Evolutionary conservation across 768 basidiomycete genomes (phyloP).

Genomic region (Lactarius hatsudake): DNA sequence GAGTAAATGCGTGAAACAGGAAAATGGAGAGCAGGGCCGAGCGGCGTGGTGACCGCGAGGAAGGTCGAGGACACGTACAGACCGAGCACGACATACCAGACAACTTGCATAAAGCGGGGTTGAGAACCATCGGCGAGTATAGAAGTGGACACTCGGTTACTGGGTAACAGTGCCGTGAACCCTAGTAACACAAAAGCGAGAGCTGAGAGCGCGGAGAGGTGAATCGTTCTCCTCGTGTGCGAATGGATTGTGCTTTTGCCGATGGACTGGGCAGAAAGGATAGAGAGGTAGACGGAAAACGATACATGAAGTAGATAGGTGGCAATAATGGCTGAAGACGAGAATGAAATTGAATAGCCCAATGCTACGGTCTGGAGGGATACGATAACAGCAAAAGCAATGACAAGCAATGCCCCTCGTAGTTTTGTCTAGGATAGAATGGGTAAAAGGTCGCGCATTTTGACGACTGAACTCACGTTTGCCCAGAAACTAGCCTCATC

Average conservation of each 20-base stretch:
- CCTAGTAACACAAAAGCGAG: slow-evolving; percentile 48
- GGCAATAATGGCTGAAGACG: slow-evolving; percentile 33
- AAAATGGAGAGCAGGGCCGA: slow-evolving; percentile 73
- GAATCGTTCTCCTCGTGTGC: slow-evolving; percentile 45
- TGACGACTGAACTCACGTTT: slow-evolving; percentile 38
- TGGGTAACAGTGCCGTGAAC: slow-evolving; percentile 56
- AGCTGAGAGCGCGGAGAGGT: slow-evolving; percentile 57
- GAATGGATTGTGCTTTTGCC: slow-evolving; percentile 39
- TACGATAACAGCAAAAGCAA: slow-evolving; percentile 46
- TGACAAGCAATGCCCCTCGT: slow-evolving; percentile 33
- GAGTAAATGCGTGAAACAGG: slow-evolving; percentile 74
- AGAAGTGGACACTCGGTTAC: slow-evolving; percentile 35
- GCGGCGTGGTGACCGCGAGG: slow-evolving; percentile 52
- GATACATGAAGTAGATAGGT: slow-evolving; percentile 45
- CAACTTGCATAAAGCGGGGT: slow-evolving; percentile 29
- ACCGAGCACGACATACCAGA: slow-evolving; percentile 54
- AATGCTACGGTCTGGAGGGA: slow-evolving; percentile 52
- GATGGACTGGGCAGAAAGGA: slow-evolving; percentile 52
- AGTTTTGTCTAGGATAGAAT: slow-evolving; percentile 9
- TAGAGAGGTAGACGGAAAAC: slow-evolving; percentile 60
- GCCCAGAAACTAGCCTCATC: slow-evolving; percentile 59
- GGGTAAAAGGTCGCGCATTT: not conserved
- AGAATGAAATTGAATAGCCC: slow-evolving; percentile 48
- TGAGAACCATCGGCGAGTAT: slow-evolving; percentile 19
- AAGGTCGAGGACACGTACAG: slow-evolving; percentile 48